Conservation (phyloP, 495 filamentous ascomycete genomes). For the Penicillium antarcticum region DNA sequence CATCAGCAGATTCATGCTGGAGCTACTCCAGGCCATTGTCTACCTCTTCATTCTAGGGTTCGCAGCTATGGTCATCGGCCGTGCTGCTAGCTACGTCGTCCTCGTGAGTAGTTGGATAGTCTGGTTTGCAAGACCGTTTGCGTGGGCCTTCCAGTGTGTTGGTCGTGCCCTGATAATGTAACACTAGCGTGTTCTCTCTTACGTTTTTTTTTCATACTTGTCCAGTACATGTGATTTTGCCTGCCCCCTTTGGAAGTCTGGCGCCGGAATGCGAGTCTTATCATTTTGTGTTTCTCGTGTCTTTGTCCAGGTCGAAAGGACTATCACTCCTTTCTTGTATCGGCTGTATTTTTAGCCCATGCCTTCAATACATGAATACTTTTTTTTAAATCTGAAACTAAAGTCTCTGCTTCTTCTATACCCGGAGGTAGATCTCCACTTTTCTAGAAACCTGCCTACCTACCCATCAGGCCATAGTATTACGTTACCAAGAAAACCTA, state of each 20-base stretch:
- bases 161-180: conserved; percentile 23
- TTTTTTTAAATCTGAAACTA: no score
- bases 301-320: not conserved
- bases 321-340: not conserved
- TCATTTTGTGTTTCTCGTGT: not conserved
- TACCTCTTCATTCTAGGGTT: conserved; percentile 38
- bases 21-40: conserved; percentile 34
- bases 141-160: conserved; percentile 30
- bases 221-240: not conserved
- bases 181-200: not conserved
- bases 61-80: conserved; percentile 29
- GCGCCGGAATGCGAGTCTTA: not conserved
- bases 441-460: no score
- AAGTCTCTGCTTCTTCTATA: no score
- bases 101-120: conserved; percentile 40
- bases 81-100: conserved; percentile 32
- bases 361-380: not conserved
- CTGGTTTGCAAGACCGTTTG: conserved; percentile 42
- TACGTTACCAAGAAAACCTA: no score
- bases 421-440: no score
- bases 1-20: conserved; percentile 26
- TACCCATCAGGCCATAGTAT: not conserved
- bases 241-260: not conserved
- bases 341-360: not conserved
- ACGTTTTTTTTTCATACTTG: not conserved